Percentiles rank a stretch among this genome's conserved stretches.
Evolutionary conservation across 345 rosid species (phyloP).

Genomic region (Xanthoceras sorbifolium): DNA sequence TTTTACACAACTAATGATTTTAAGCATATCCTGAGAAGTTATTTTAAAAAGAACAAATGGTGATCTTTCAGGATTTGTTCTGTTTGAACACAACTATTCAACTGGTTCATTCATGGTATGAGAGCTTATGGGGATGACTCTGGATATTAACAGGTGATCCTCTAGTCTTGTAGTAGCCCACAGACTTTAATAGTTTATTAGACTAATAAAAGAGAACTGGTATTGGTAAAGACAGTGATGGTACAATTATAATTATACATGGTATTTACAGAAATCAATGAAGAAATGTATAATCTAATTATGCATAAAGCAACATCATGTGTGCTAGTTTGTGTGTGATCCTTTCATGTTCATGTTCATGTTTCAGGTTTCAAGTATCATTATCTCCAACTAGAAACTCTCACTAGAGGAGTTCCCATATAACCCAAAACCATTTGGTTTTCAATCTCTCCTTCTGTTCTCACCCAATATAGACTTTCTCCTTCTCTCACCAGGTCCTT

Average conservation of each 20-base stretch:
- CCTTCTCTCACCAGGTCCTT: slow-evolving; percentile 39
- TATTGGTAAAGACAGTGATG: neutral
- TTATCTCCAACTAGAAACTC: slow-evolving; percentile 41
- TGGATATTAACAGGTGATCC: no score
- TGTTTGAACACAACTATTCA: neutral
- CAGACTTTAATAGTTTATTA: no score
- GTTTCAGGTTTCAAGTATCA: no score
- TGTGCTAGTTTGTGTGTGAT: neutral
- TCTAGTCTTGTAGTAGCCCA: no score
- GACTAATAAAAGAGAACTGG: neutral
- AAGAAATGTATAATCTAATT: neutral
- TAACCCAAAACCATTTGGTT: slow-evolving; percentile 38
- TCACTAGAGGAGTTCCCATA: slow-evolving; percentile 34
- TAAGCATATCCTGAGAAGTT: no score
- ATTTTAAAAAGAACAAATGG: no score
- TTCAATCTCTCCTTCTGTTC: slow-evolving; percentile 21
- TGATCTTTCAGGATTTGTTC: neutral
- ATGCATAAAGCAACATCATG: neutral
- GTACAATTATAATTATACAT: neutral
- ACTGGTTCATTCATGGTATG: neutral
- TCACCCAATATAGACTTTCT: slow-evolving; percentile 31
- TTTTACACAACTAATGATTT: neutral
- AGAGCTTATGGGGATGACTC: neutral
- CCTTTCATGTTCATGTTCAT: no score
- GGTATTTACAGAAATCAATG: slow-evolving; percentile 3